These are phyloP conservation scores for Colletotrichum sp. DNA, from an alignment of 2,329 filamentous ascomycete genomes.

Conservation along the genomic window DNA sequence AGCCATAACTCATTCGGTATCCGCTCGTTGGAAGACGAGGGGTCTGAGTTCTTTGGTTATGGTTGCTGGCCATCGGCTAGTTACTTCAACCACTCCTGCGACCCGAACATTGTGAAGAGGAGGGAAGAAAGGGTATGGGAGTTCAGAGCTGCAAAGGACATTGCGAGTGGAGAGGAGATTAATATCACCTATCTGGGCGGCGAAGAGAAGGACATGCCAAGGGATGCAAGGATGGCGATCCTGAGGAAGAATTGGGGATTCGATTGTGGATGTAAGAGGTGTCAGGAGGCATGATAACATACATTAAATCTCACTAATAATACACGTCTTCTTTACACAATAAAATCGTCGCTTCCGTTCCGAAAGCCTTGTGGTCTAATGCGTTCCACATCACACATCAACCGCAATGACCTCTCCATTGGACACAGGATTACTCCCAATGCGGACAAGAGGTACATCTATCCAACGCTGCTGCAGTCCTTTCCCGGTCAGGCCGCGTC, in stretches of 20 bases:
- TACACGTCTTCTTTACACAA: neutral
- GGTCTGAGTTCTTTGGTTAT: conserved; percentile 17
- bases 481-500: neutral
- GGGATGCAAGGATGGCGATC: neutral
- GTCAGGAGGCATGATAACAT: neutral
- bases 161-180: neutral
- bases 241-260: conserved; percentile 16
- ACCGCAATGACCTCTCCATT: neutral
- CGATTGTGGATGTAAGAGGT: conserved; percentile 11
- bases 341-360: neutral
- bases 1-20: conserved; percentile 16
- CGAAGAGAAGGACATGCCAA: neutral
- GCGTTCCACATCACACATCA: neutral
- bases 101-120: neutral
- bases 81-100: conserved; percentile 19
- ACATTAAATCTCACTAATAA: neutral
- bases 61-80: conserved; percentile 16
- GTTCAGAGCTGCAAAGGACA: neutral
- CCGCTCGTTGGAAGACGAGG: conserved; percentile 16
- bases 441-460: neutral
- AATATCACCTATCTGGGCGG: conserved; percentile 16
- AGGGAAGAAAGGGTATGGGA: conserved; percentile 12
- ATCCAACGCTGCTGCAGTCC: neutral
- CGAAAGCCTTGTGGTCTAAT: neutral
- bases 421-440: neutral